Evolutionary conservation across 2,329 filamentous ascomycete genomes (phyloP).

Genomic region (Onygenales sp.): DNA sequence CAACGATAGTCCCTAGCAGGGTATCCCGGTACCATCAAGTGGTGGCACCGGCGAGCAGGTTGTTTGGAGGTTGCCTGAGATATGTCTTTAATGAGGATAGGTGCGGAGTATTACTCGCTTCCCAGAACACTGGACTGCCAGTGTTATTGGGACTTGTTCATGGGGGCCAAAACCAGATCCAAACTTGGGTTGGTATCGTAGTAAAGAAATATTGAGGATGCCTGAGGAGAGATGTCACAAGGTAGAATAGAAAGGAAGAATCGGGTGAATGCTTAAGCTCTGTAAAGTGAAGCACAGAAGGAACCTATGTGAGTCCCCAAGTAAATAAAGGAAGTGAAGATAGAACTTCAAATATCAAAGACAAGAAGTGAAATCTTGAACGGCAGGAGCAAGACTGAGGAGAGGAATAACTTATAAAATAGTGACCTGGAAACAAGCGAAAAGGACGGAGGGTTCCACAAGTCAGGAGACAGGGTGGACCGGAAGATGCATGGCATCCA

Average conservation of each 20-base stretch:
- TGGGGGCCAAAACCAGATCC: background rate
- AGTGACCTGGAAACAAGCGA: background rate
- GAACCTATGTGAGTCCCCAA: too few species aligned
- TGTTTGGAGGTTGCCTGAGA: background rate
- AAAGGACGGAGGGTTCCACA: background rate
- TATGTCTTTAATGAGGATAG: background rate
- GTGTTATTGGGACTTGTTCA: background rate
- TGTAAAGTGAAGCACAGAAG: too few species aligned
- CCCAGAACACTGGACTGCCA: background rate
- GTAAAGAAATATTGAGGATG: background rate
- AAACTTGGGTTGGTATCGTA: background rate
- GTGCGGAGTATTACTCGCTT: background rate
- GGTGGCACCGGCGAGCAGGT: background rate
- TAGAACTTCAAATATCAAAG: too few species aligned
- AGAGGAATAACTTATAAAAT: background rate
- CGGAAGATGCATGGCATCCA: constrained; percentile 11
- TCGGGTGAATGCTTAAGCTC: too few species aligned
- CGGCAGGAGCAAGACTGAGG: background rate
- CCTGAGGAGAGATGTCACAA: background rate
- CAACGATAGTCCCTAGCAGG: too few species aligned
- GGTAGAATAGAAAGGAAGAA: too few species aligned
- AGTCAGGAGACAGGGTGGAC: background rate
- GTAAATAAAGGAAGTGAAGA: too few species aligned
- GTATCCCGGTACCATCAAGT: background rate
- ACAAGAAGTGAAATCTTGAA: too few species aligned